These are phyloP conservation scores for Mycena polygramma DNA, from an alignment of 768 basidiomycete species.

Conservation along the genomic window DNA sequence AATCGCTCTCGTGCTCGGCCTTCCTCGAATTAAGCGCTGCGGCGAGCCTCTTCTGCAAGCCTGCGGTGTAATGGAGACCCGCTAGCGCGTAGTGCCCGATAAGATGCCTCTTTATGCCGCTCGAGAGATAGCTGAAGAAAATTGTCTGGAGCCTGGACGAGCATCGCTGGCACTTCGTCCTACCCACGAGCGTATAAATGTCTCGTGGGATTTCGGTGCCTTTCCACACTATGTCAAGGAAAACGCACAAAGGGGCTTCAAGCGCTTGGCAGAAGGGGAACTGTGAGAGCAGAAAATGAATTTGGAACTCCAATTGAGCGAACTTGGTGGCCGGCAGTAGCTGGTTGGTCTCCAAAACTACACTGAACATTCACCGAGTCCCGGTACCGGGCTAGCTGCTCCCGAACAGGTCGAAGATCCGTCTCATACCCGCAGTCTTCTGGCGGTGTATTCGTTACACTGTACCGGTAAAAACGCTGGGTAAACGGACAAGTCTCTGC, in stretches of 20 bases:
- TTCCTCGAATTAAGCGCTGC: neutral
- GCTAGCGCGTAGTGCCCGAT: neutral
- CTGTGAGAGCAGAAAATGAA: slow-evolving; percentile 6
- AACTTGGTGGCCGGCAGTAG: neutral
- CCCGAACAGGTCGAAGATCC: neutral
- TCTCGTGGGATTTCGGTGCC: neutral
- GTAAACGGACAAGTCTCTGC: neutral
- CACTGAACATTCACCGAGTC: neutral
- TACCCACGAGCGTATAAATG: slow-evolving; percentile 12
- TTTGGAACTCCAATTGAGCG: slow-evolving; percentile 1
- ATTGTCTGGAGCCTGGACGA: neutral
- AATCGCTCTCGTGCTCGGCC: neutral
- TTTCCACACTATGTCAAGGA: slow-evolving; percentile 12
- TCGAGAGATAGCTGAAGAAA: neutral
- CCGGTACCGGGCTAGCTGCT: neutral
- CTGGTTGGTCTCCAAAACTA: neutral
- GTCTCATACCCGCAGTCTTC: neutral
- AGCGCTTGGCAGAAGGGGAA: neutral
- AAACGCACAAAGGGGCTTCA: neutral
- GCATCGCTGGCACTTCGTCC: neutral
- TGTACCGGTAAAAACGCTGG: neutral
- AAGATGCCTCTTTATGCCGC: neutral
- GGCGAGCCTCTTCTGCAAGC: neutral
- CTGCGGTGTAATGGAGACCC: neutral
- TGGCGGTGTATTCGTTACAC: neutral